phyloP scores from a whole-genome alignment of 768 basidiomycete species.

The Mrakia frigida region DNA sequence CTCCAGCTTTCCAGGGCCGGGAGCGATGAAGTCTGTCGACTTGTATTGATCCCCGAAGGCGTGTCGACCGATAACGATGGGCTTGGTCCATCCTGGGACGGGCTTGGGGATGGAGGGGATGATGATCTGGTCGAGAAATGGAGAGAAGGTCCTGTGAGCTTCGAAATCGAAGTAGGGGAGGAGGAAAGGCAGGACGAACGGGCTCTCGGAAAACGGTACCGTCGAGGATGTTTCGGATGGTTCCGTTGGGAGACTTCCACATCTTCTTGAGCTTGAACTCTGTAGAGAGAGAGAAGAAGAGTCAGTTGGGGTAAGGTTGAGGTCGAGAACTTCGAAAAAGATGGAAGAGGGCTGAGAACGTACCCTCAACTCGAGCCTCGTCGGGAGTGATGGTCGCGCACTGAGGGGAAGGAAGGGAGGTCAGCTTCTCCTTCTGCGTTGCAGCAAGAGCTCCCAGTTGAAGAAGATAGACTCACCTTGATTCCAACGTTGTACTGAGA shows the following conservation, averaged over 20 bases:
- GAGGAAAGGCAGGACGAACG: background rate
- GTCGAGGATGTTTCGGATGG: conserved; percentile 95
- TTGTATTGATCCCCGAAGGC: conserved; percentile 90
- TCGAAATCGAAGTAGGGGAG: too few relatives aligned
- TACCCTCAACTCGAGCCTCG: conserved; percentile 76
- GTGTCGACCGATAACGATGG: conserved; percentile 93
- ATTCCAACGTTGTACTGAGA: conserved; percentile 78
- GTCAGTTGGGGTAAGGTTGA: background rate
- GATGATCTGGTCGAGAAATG: conserved; percentile 54
- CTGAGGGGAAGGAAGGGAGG: conserved; percentile 31
- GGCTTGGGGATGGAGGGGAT: conserved; percentile 83
- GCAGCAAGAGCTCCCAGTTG: background rate
- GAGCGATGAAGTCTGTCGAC: conserved; percentile 85
- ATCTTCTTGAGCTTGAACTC: conserved; percentile 98
- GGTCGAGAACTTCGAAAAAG: background rate
- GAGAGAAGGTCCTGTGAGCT: too few relatives aligned
- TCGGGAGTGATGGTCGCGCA: conserved; percentile 99
- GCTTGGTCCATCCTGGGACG: conserved; percentile 93
- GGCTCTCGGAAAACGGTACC: conserved; percentile 99
- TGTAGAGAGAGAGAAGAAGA: conserved; percentile 20
- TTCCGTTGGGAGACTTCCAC: conserved; percentile 87
- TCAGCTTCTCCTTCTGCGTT: background rate
- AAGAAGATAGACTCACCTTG: conserved; percentile 49
- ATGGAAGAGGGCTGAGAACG: background rate
- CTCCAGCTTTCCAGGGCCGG: conserved; percentile 88